These are phyloP conservation scores for Hypoxylon fragiforme DNA, from an alignment of 495 filamentous ascomycete genomes.

Conservation along the genomic window DNA sequence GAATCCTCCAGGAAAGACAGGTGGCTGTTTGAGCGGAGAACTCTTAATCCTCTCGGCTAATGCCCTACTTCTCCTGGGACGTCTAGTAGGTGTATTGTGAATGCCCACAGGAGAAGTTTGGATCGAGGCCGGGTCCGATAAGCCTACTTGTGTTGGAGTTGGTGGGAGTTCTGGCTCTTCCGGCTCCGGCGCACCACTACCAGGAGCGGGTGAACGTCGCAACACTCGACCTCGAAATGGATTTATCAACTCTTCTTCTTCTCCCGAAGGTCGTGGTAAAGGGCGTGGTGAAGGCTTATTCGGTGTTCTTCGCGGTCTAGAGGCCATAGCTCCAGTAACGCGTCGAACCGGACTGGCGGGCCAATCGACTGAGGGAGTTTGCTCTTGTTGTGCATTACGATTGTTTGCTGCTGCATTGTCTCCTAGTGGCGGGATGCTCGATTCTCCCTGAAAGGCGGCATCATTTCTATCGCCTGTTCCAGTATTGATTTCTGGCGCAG, in stretches of 20 bases:
- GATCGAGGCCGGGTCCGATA: constrained; percentile 54
- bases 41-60: constrained; percentile 46
- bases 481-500: constrained; percentile 25
- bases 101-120: constrained; percentile 57
- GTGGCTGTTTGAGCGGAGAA: constrained; percentile 52
- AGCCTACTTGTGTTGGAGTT: constrained; percentile 64
- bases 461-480: constrained; percentile 1
- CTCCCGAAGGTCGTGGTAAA: constrained; percentile 47
- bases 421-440: neutral
- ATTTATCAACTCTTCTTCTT: constrained; percentile 49
- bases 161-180: constrained; percentile 71
- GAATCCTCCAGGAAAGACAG: constrained; percentile 26
- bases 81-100: constrained; percentile 55
- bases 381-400: constrained; percentile 6
- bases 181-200: constrained; percentile 38
- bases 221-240: constrained; percentile 43
- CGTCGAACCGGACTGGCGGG: constrained; percentile 24
- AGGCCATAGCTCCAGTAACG: constrained; percentile 27
- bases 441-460: neutral
- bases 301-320: constrained; percentile 32
- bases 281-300: constrained; percentile 43
- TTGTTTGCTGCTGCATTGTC: constrained; percentile 1
- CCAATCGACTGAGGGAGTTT: constrained; percentile 5
- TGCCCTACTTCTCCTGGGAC: constrained; percentile 42
- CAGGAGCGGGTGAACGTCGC: constrained; percentile 42